Evolutionary conservation across 2,329 filamentous ascomycete species (phyloP).

Genomic region (Exophiala viscosa): DNA sequence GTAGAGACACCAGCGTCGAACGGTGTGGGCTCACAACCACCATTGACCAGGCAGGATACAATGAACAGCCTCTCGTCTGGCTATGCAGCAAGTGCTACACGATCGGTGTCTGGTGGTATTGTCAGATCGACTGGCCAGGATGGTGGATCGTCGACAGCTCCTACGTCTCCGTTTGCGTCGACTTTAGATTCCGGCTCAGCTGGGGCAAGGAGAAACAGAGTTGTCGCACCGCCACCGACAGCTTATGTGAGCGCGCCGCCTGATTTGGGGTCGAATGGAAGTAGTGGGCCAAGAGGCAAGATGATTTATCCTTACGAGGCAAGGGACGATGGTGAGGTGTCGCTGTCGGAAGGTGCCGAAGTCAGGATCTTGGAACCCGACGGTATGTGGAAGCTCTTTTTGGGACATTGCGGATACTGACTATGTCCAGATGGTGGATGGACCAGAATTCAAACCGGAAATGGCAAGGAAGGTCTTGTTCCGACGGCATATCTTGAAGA

Average conservation of each 20-base stretch:
- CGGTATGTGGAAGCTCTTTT: slow-evolving; percentile 57
- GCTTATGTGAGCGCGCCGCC: slow-evolving; percentile 68
- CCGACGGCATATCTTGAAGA: slow-evolving; percentile 81
- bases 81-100: slow-evolving; percentile 73
- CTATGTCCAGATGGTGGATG: slow-evolving; percentile 76
- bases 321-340: slow-evolving; percentile 74
- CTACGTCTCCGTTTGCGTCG: slow-evolving; percentile 36
- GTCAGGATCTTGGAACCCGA: slow-evolving; percentile 79
- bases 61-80: slow-evolving; percentile 88
- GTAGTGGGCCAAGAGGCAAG: slow-evolving; percentile 65
- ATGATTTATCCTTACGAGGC: slow-evolving; percentile 89
- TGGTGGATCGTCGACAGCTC: slow-evolving; percentile 30
- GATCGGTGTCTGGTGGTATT: slow-evolving; percentile 65
- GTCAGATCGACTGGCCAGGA: slow-evolving; percentile 48
- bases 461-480: slow-evolving; percentile 72
- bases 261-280: slow-evolving; percentile 39
- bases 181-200: slow-evolving; percentile 26
- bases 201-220: slow-evolving; percentile 57
- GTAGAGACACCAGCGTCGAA: slow-evolving; percentile 41
- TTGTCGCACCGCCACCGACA: slow-evolving; percentile 82
- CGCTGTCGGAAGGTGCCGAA: slow-evolving; percentile 72
- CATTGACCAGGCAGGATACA: slow-evolving; percentile 76
- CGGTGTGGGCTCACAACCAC: slow-evolving; percentile 48
- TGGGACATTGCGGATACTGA: slow-evolving; percentile 15
- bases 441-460: slow-evolving; percentile 74